Base-by-base conservation (phyloP, 192 early-diverging fungal genomes). In the Thamnidium elegans region DNA sequence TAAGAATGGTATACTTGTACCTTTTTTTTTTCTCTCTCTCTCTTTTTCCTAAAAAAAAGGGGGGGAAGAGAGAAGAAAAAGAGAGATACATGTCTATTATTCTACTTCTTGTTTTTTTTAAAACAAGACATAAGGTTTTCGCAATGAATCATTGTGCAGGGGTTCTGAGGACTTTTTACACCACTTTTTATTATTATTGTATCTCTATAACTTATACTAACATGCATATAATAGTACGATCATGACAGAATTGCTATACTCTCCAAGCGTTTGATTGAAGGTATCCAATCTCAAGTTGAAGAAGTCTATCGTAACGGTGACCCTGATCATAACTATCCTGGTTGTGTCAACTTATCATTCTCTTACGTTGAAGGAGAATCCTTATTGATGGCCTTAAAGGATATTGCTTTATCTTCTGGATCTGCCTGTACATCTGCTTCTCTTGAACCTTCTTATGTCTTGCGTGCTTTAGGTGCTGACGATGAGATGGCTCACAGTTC, bases 311-410 rank as follows among this genome's bases (percentile, higher is more conserved):
- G 94, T 48, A 98, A 98, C 65, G 96, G 96, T 54, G 93, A 94
- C 66, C 81, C 87, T 2, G 78, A 80, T 14, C 70, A 83, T 23
- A 80, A 83, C 14, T 98, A 94, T 69, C 90, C 93, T 26, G 88
- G 83, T 76, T 98, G 96, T 72, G 92, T 98, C 56, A 98, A 98
- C 69, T 81, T 98, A 46, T 95, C 93, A 13, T 98, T 98, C 66
- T 89, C 94, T 4, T 98, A 94, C 75, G 90, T 98, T 15, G 96
- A 98, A 79, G 96, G 96, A 50, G 96, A 98, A 77, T 96, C 94
- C 8, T 81, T 98, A 36, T 78, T 98, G 55, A 98, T 98, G 96
- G 96, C 96, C 0, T 83, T 98, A 7, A 98, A 98, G 72, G 95
- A 98, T 55, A 90, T 98, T 63, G 96, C 96, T 2, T 81, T 98